Base-by-base conservation (phyloP, 305 asterid genomes). In the Rubia peregrina region DNA sequence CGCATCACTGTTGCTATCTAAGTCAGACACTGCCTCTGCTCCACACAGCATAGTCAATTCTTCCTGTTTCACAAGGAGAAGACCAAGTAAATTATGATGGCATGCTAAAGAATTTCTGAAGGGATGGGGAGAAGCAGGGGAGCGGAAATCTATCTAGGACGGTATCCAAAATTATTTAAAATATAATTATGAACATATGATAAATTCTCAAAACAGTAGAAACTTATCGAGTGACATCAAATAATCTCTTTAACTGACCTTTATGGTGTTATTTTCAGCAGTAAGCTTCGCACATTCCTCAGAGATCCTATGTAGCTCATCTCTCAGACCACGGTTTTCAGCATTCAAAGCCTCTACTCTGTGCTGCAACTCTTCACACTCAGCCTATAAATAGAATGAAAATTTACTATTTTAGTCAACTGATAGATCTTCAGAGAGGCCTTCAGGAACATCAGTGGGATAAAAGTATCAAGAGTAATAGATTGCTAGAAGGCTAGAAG, bases 341-440 rank as follows among this genome's bases (percentile, higher is more conserved):
- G 46, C 80, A 79, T 49, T 91, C 79, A 93, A 73, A 16, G 81
- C 60, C 78, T 88, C 97, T 73, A 93, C 98, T 80, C 81, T 87
- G 55, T 80, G 91, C 67, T 92, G 98, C 69, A 92, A 83, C 83
- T 90, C 95, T 81, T 92, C 98, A 71, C 98, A 92, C 86, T 91
- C 98, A 3, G 96, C 98, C 98, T 93, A 85, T 36, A 33, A 16
- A 76, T 57, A 65, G 62, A 5, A 55, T 36, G 67, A 51, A 73
- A 57, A 22, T 9, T 19, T 7, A 51, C 7, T 36, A 38, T 38
- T 61, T 38, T 6, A 36, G 19, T 60, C 22, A 60, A 13, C 55
- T 0, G 36, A 64, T 0, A 17, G 19, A 46, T 46, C 41, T 44
- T 11, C 36, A 10, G n/a, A 3, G 43, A 46, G 24, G 51, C 36